Conservation (phyloP, 1,284 basidiomycete species). For the Tremellales sp. region DNA sequence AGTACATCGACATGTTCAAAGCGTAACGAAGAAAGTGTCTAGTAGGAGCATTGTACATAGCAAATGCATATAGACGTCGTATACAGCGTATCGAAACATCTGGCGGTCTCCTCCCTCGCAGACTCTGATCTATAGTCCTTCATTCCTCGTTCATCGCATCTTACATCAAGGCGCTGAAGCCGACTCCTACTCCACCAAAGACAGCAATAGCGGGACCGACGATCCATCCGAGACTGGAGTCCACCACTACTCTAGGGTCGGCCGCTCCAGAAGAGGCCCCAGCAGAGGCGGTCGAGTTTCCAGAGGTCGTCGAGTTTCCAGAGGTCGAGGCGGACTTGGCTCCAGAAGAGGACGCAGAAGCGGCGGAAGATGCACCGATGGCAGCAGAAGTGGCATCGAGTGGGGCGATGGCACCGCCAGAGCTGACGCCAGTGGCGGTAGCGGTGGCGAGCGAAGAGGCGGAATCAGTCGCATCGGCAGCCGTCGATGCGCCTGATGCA, state of each 20-base stretch:
- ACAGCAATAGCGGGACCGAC: conserved; percentile 12
- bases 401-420: conserved; percentile 2
- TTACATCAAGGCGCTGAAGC: conserved; percentile 9
- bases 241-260: neutral
- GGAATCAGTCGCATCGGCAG: neutral
- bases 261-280: neutral
- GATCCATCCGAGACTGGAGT: conserved; percentile 11
- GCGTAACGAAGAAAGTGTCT: neutral
- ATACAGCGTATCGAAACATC: neutral
- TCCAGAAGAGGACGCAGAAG: neutral
- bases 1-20: conserved; percentile 30
- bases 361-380: conserved; percentile 2
- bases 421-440: conserved; percentile 5
- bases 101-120: neutral
- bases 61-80: neutral
- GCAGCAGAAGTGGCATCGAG: conserved; percentile 4
- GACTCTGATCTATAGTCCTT: neutral
- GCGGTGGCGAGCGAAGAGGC: conserved; percentile 6
- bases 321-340: neutral
- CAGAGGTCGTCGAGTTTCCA: conserved; percentile 1
- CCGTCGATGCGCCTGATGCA: too few species aligned
- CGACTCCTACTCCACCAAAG: conserved; percentile 19
- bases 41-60: neutral
- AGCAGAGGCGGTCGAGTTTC: conserved; percentile 1
- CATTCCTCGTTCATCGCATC: neutral